A percentile compares a stretch with the other conserved stretches of the same genome.
These are phyloP conservation scores for Aspergillus fumigatiaffinis DNA, from an alignment of 2,329 filamentous ascomycete genomes.

Conservation along the genomic window DNA sequence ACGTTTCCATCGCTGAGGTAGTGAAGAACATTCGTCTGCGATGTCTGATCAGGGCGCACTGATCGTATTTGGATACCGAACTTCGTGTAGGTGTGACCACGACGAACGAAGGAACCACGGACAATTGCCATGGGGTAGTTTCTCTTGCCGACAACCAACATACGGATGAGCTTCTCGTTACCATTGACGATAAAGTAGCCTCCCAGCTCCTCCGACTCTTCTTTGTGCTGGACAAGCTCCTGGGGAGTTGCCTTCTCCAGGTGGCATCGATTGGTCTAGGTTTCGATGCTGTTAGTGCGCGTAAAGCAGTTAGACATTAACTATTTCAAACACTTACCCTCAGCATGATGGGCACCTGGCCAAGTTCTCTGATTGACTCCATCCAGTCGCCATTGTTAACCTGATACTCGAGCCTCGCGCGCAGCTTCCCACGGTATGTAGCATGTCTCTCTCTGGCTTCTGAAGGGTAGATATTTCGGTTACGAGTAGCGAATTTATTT, in stretches of 20 bases:
- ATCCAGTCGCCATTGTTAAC: slow-evolving; percentile 83
- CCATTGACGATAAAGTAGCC: slow-evolving; percentile 98
- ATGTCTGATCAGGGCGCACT: slow-evolving; percentile 94
- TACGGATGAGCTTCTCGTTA: slow-evolving; percentile 92
- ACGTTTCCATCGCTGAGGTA: slow-evolving; percentile 95
- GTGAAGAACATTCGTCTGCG: slow-evolving; percentile 94
- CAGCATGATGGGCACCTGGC: slow-evolving; percentile 88
- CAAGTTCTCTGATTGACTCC: slow-evolving; percentile 79
- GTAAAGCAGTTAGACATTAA: slow-evolving; percentile 1
- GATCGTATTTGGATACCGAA: slow-evolving; percentile 89
- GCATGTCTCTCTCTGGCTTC: slow-evolving; percentile 93
- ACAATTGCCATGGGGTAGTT: slow-evolving; percentile 96
- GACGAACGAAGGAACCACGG: slow-evolving; percentile 81
- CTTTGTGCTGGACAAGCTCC: slow-evolving; percentile 77
- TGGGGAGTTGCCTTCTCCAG: slow-evolving; percentile 80
- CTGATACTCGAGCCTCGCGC: slow-evolving; percentile 75
- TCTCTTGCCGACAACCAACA: slow-evolving; percentile 82
- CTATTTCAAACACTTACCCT: slow-evolving; percentile 54
- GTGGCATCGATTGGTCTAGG: slow-evolving; percentile 81
- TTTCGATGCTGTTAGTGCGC: slow-evolving; percentile 1
- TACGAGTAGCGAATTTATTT: slow-evolving; percentile 76
- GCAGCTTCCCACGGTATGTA: slow-evolving; percentile 83
- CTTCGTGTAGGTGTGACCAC: slow-evolving; percentile 82
- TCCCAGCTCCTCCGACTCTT: slow-evolving; percentile 93
- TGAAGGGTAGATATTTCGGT: slow-evolving; percentile 81